Evolutionary conservation across 2,329 filamentous ascomycete species (phyloP).

Genomic region (Aspergillus fumigatus): DNA sequence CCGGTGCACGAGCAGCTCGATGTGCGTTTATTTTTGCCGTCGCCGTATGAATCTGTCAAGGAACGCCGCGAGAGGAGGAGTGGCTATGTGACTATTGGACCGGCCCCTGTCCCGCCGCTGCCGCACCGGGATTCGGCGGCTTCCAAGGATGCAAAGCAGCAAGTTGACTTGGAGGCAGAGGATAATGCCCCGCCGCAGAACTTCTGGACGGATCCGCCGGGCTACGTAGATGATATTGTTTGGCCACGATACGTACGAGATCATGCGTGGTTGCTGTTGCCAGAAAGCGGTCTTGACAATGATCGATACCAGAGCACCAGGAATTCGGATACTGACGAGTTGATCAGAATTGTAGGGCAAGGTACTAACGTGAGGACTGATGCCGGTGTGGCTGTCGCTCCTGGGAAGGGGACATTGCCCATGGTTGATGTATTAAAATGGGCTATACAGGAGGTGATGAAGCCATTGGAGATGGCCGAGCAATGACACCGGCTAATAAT

Average conservation of each 20-base stretch:
- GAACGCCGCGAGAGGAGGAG: constrained; percentile 37
- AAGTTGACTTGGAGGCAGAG: constrained; percentile 26
- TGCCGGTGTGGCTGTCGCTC: constrained; percentile 44
- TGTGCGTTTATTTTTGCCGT: constrained; percentile 72
- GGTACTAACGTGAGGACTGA: constrained; percentile 41
- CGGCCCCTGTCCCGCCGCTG: constrained; percentile 25
- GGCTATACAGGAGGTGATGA: constrained; percentile 62
- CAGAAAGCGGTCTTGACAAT: constrained; percentile 48
- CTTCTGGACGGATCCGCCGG: constrained; percentile 92
- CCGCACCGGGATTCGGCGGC: background rate
- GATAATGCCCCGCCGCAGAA: constrained; percentile 54
- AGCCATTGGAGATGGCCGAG: constrained; percentile 14
- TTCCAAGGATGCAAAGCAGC: background rate
- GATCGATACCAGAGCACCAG: background rate
- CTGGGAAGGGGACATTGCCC: constrained; percentile 50
- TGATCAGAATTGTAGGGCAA: constrained; percentile 28
- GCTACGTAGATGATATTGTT: constrained; percentile 89
- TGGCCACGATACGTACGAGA: constrained; percentile 90
- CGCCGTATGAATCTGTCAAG: constrained; percentile 52
- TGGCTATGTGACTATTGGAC: constrained; percentile 46
- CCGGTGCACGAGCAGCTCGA: constrained; percentile 51
- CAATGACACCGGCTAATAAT: background rate
- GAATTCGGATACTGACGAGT: constrained; percentile 17
- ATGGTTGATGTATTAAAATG: constrained; percentile 63
- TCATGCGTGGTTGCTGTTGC: constrained; percentile 74